phyloP scores from a whole-genome alignment of 2,329 filamentous ascomycete genomes.

The Ceratocystis eucalypticola region DNA sequence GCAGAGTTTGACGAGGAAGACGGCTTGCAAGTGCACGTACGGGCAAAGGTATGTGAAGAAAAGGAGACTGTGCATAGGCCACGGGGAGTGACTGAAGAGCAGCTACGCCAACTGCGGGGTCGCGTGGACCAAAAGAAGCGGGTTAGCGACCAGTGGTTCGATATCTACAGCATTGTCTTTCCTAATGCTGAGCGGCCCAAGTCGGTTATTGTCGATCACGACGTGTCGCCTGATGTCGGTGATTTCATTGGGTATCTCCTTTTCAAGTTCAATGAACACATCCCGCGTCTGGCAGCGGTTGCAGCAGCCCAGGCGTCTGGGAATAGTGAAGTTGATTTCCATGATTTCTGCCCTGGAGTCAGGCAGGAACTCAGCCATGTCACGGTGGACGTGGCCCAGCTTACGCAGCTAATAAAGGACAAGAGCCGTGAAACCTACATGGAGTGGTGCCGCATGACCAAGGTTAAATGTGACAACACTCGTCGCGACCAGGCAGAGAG shows the following conservation, averaged over 20 bases:
- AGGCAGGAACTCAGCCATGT: not conserved
- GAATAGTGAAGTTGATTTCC: not conserved
- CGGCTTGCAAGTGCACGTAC: conserved; percentile 20
- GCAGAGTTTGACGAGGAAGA: conserved; percentile 19
- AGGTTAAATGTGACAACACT: not conserved
- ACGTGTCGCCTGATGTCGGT: conserved; percentile 20
- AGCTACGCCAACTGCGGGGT: conserved; percentile 20
- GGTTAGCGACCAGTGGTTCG: conserved; percentile 22
- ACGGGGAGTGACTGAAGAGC: conserved; percentile 21
- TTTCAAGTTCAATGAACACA: conserved; percentile 6
- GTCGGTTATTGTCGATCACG: conserved; percentile 21
- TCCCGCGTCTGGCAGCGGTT: not conserved
- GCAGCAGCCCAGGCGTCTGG: not conserved
- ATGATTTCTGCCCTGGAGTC: not conserved
- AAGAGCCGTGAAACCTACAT: conserved; percentile 12
- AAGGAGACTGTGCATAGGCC: conserved; percentile 13
- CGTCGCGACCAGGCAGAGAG: conserved; percentile 4
- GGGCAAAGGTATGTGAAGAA: conserved; percentile 16
- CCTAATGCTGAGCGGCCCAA: conserved; percentile 19
- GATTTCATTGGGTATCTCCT: conserved; percentile 20
- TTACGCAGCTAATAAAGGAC: conserved; percentile 11
- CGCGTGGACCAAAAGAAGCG: conserved; percentile 21
- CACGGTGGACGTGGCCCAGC: conserved; percentile 5
- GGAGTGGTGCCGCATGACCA: conserved; percentile 13
- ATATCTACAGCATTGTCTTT: conserved; percentile 22